A percentile compares a stretch with the other conserved stretches of the same genome.
Conservation (phyloP, 2,329 filamentous ascomycete species). For the Colletotrichum chrysophilum region DNA sequence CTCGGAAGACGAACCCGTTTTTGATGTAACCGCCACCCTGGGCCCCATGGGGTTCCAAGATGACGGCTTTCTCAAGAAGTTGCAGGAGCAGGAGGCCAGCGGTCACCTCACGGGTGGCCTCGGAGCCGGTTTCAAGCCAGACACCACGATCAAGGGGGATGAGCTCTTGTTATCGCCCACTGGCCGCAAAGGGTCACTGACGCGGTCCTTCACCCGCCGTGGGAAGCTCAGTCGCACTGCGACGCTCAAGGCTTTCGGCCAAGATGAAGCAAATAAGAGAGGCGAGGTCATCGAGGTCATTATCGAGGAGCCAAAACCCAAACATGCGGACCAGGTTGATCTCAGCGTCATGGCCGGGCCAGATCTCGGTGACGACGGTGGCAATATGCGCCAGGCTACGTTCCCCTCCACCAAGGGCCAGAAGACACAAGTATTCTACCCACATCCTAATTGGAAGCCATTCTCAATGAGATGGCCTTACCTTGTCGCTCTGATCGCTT, state of each 20-base stretch:
- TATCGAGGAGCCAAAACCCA: slow-evolving; percentile 39
- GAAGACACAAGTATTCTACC: slow-evolving; percentile 60
- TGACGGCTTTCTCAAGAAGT: slow-evolving; percentile 45
- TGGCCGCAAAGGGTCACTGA: slow-evolving; percentile 38
- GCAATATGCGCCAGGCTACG: slow-evolving; percentile 40
- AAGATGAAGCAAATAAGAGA: slow-evolving; percentile 64
- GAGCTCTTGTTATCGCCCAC: slow-evolving; percentile 50
- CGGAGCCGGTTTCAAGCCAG: slow-evolving; percentile 56
- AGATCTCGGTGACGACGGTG: slow-evolving; percentile 26
- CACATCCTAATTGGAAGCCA: slow-evolving; percentile 71
- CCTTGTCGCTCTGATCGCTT: slow-evolving; percentile 54
- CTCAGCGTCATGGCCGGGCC: slow-evolving; percentile 57
- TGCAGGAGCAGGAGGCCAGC: slow-evolving; percentile 58
- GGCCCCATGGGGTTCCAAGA: slow-evolving; percentile 50
- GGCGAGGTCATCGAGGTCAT: slow-evolving; percentile 66
- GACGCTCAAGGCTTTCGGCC: slow-evolving; percentile 55
- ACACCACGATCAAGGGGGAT: slow-evolving; percentile 51
- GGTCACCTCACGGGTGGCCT: slow-evolving; percentile 64
- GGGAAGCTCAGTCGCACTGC: slow-evolving; percentile 34
- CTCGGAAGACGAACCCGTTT: slow-evolving; percentile 32
- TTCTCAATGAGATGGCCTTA: slow-evolving; percentile 70
- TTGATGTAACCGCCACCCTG: slow-evolving; percentile 52
- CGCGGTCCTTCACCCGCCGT: slow-evolving; percentile 46
- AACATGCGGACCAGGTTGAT: slow-evolving; percentile 45
- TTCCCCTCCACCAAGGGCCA: slow-evolving; percentile 38